Percentiles rank a stretch among this genome's conserved stretches.
Conservation (phyloP, 108 stramenopile species). For the Craspedostauros australis region DNA sequence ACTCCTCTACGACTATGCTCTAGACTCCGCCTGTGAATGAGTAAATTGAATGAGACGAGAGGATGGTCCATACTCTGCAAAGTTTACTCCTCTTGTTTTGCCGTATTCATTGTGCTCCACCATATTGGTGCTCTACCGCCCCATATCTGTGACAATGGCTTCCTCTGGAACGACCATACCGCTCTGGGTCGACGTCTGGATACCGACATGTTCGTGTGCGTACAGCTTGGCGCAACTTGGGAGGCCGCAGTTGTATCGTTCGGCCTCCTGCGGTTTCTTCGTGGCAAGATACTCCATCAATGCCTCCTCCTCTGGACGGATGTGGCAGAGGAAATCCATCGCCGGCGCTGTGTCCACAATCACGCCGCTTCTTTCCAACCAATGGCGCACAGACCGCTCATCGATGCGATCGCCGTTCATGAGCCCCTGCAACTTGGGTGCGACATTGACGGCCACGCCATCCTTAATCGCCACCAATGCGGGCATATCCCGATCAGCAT, state of each 20-base stretch:
- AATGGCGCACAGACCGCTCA: slow-evolving; percentile 41
- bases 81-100: too few species aligned
- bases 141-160: slow-evolving; percentile 6
- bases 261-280: slow-evolving; percentile 5
- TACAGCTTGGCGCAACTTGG: slow-evolving; percentile 63
- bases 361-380: slow-evolving; percentile 63
- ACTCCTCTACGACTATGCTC: too few species aligned
- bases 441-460: slow-evolving; percentile 48
- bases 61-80: too few species aligned
- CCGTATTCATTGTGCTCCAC: too few species aligned
- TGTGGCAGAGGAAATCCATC: slow-evolving; percentile 49
- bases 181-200: slow-evolving; percentile 53
- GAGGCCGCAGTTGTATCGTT: slow-evolving; percentile 68
- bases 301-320: slow-evolving; percentile 70
- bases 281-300: slow-evolving; percentile 51
- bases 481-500: slow-evolving; percentile 51
- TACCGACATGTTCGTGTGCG: slow-evolving; percentile 73
- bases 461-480: slow-evolving; percentile 61
- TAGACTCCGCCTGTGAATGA: too few species aligned
- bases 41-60: too few species aligned
- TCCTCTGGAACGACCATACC: slow-evolving; percentile 65
- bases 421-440: slow-evolving; percentile 46
- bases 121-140: too few species aligned
- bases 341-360: slow-evolving; percentile 39
- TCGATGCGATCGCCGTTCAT: slow-evolving; percentile 20